Conservation (phyloP, 176 grass and related monocot species). For the Rhynchospora breviuscula region DNA sequence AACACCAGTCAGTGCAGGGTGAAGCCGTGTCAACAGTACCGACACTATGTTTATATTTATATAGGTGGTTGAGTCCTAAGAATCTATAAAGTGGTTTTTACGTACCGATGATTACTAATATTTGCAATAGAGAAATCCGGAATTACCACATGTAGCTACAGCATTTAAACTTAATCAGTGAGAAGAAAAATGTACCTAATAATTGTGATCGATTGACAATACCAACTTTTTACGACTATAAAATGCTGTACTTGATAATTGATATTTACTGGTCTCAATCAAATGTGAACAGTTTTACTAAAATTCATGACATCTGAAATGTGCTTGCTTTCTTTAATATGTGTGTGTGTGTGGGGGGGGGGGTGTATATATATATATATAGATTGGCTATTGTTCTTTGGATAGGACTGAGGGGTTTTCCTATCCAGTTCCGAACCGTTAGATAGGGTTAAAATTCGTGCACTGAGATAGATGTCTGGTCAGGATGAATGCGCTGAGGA, state of each 20-base stretch:
- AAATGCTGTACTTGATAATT: not conserved
- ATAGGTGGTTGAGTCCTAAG: not conserved
- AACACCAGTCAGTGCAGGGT: not conserved
- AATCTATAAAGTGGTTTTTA: not conserved
- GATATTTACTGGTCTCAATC: not conserved
- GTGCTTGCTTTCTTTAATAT: not conserved
- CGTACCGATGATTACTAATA: not conserved
- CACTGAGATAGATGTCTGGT: no score
- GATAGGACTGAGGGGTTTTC: no score
- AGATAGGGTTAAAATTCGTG: no score
- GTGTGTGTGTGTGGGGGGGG: no score
- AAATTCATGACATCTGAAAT: not conserved
- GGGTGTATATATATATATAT: no score
- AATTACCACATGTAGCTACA: not conserved
- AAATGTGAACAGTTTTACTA: not conserved
- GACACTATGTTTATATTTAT: not conserved
- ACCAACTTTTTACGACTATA: not conserved
- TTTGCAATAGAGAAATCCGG: not conserved
- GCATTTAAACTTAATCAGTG: not conserved
- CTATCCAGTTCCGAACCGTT: no score
- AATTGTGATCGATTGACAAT: not conserved
- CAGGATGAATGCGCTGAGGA: no score
- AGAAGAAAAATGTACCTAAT: not conserved
- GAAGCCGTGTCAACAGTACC: not conserved
- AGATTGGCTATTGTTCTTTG: no score